Percentiles rank a stretch among this genome's conserved stretches.
phyloP scores from a whole-genome alignment of 768 basidiomycete genomes.

The Macrocybe gigantea region DNA sequence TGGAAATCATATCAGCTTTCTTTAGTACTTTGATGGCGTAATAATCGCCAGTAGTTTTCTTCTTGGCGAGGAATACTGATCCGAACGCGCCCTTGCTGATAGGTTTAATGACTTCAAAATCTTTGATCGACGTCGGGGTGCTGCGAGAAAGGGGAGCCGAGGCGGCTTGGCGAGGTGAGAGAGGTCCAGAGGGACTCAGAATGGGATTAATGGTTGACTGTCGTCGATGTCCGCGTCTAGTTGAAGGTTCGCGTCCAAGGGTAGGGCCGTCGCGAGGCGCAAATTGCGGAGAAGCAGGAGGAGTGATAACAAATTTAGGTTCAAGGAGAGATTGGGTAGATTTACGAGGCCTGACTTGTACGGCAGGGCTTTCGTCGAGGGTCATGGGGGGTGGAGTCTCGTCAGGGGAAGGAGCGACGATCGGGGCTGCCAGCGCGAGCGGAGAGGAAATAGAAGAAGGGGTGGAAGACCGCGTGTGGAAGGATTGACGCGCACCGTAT shows the following conservation, averaged over 20 bases:
- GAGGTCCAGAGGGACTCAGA: constrained; percentile 57
- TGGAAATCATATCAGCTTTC: constrained; percentile 99
- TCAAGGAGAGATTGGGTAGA: constrained; percentile 61
- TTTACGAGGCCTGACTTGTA: constrained; percentile 53
- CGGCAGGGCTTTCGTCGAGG: constrained; percentile 44
- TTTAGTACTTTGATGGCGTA: constrained; percentile 99
- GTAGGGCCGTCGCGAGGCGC: constrained; percentile 31
- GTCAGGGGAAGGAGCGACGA: constrained; percentile 64
- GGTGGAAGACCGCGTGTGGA: constrained; percentile 79
- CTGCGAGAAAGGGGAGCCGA: constrained; percentile 72
- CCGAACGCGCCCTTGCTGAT: constrained; percentile 99
- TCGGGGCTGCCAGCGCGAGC: constrained; percentile 78
- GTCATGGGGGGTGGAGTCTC: constrained; percentile 61
- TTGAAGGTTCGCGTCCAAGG: constrained; percentile 39
- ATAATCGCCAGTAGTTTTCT: constrained; percentile 97
- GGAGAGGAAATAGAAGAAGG: constrained; percentile 88
- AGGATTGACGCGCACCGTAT: constrained; percentile 34
- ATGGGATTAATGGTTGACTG: constrained; percentile 67
- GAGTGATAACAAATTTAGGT: constrained; percentile 64
- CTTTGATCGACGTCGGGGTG: constrained; percentile 90
- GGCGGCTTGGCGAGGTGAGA: constrained; percentile 86
- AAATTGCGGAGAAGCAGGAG: constrained; percentile 70
- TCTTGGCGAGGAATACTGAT: constrained; percentile 96
- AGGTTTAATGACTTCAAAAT: constrained; percentile 99
- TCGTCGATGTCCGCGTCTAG: constrained; percentile 58